Conservation (phyloP, 495 filamentous ascomycete species). For the Margaritispora aquatica region DNA sequence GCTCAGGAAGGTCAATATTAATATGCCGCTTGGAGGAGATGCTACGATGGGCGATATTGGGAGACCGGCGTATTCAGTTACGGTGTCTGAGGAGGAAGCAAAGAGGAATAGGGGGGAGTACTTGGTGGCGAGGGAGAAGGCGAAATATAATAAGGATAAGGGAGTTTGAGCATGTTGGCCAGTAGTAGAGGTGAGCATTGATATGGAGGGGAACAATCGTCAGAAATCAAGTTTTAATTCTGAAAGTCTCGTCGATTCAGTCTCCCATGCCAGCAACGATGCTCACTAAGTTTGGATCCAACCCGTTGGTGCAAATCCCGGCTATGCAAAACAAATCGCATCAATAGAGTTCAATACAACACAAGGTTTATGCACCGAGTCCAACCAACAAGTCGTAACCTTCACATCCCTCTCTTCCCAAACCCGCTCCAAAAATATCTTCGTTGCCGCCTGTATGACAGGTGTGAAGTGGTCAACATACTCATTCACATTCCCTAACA, state of each 20-base stretch:
- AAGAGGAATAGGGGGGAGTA: not conserved
- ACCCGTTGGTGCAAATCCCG: too few species aligned
- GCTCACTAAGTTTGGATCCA: too few species aligned
- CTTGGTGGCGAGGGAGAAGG: not conserved
- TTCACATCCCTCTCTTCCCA: slow-evolving; percentile 10
- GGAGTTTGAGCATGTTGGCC: not conserved
- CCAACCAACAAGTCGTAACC: slow-evolving; percentile 4
- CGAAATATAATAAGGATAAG: slow-evolving; percentile 1
- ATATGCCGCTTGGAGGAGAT: slow-evolving; percentile 52
- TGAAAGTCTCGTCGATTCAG: too few species aligned
- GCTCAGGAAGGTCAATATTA: slow-evolving; percentile 63
- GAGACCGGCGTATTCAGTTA: slow-evolving; percentile 54
- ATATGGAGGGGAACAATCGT: too few species aligned
- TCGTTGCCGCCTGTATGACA: slow-evolving; percentile 7
- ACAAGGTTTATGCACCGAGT: slow-evolving; percentile 9
- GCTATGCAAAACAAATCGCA: not conserved
- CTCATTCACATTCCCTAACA: slow-evolving; percentile 5
- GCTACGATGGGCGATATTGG: slow-evolving; percentile 45
- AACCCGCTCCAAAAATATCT: slow-evolving; percentile 8
- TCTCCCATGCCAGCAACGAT: too few species aligned
- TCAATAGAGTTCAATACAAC: slow-evolving; percentile 1
- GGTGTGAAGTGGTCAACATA: slow-evolving; percentile 9
- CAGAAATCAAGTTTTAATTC: too few species aligned
- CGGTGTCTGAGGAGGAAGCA: slow-evolving; percentile 46
- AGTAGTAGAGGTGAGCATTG: not conserved